Evolutionary conservation across 495 filamentous ascomycete species (phyloP), one percentile per base, ranked within the genome.

Genomic region (Neurospora sp.): DNA sequence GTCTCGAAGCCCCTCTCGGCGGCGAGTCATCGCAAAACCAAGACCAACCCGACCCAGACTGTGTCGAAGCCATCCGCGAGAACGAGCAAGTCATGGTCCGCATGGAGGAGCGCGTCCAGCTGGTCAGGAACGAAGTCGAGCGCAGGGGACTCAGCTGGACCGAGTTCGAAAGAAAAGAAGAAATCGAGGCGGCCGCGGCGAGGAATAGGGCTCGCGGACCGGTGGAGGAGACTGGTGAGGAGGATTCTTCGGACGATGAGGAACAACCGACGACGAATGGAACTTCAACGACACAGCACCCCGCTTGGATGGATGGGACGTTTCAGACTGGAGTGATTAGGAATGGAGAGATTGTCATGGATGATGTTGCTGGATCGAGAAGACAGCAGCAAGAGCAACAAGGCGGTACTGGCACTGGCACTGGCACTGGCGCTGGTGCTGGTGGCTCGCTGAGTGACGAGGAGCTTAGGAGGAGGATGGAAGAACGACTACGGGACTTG

Each of bases 51-150:
- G 90, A 94, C 76, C 78, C 80, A 22, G 90, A 90, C 76, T 93
- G 91, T 81, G 77, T 82, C 70, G 89, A 94, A 78, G 85, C 92
- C 40, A 90, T 90, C 81, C 76, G 44, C 47, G 94, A 97, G 83
- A 97, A 97, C 80, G 85, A 91, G 74, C 81, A 81, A 6, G 93
- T 97, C 65, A 89, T 95, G 42, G 80, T 72, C 45, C 85, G 92
- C 69, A 95, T 95, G 90, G 83, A 87, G 69, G 88, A 89, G 83
- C 85, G 94, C 76, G 87, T 97, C 75, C 79, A 73, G 61, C 77
- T 95, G 61, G 79, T 97, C 72, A 89, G 87, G 78, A 79, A 72
- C 71, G 94, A 97, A 85, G 89, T 96, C 3, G 93, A 97, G 83
- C 75, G 81, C 39, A 86, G 94, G 27, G 94, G 94, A 3, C 81